Evolutionary conservation across 805 yeast genomes (phyloP), one percentile per base, ranked within the genome.

Genomic region (Danielia oregonensis): DNA sequence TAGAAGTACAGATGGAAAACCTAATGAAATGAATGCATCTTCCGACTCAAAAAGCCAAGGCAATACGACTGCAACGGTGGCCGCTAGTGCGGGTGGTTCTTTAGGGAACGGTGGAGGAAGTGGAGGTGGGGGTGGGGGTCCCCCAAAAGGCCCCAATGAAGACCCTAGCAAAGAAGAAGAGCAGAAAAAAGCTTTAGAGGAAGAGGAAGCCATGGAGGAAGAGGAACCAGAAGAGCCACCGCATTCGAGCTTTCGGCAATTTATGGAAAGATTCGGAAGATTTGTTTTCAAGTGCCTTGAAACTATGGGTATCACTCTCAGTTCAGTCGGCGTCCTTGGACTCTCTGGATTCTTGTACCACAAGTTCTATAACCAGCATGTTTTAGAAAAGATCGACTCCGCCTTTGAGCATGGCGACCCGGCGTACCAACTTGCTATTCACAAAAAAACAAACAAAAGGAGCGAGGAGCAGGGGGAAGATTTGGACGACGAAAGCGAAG

Each of bases 301-400:
- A 52, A 78, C 93, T 0, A 78, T 80, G 0, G 78, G 85, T 3
- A 77, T 85, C 29, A 83, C 89, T 12, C 63, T 83, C 29, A 77
- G 86, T 11, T 79, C 89, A 3, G 57, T 85, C 23, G 68, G 77
- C 2, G 76, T 85, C 24, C 65, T 86, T 12, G 91, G 85, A 0
- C 59, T 77, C 2, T 83, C 91, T 3, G 95, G 95, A 2, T 51
- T 76, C n/a, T 48, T 74, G 10, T 85, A 85, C 53, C 95, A 85
- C 52, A 65, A 68, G 29, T 61, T 74, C 30, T 85, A 85, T 55
- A 65, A 72, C 28, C 31, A 43, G 3, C 82, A 76, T 45, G 87
- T 84, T 0, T 53, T 81, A 15, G 63, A 65, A 32, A 83, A 84
- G 53, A 83, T 85, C 66, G 73, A 74, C 33, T 46, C 47, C 9